Evolutionary conservation across 2,329 filamentous ascomycete species (phyloP), one percentile per base, ranked within the genome.

Genomic region (Epicoccum sorghinum): DNA sequence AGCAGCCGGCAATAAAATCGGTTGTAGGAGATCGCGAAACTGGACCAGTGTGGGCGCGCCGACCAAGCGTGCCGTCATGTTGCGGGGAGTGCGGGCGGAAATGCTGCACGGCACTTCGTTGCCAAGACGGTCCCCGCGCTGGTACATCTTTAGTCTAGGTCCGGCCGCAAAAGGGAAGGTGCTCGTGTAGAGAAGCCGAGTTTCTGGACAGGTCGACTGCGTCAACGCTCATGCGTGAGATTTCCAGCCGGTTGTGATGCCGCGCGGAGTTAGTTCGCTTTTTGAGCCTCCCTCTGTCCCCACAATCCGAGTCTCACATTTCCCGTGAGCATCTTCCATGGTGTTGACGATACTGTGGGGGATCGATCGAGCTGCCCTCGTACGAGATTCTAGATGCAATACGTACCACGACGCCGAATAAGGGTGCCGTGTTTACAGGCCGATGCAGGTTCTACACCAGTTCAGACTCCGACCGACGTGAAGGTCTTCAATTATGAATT

Each of bases 41-140:
- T 54, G 44, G 47, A 57, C 40, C 47, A 32, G 23, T 47, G 13
- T 50, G 46, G 32, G 37, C 38, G 48, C 59, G 49, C 61, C 62
- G 56, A 38, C 44, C 23, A n/a, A 33, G 55, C 58, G 52, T 67
- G 57, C 63, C 65, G 63, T 62, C 60, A 67, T 62, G 53, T 65
- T 67, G 64, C 64, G 64, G 64, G 64, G 52, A 46, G 59, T 58
- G 49, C 27, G 32, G 62, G 62, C 65, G 65, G 65, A 65, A 65
- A 43, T 54, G 55, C 43, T 61, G 52, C 41, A 57, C 65, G 65
- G 65, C 65, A 67, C 52, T 65, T 64, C 55, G 41, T 32, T 52
- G 56, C 57, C 60, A 58, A 61, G 62, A 38, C 10, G 4, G 13
- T 18, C 4, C 14, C 8, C 4, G 25, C 44, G 14, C 45, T 48